Evolutionary conservation across 164 flowering plant species (phyloP), one percentile per base, ranked within the genome.

Genomic region (Santalum album): DNA sequence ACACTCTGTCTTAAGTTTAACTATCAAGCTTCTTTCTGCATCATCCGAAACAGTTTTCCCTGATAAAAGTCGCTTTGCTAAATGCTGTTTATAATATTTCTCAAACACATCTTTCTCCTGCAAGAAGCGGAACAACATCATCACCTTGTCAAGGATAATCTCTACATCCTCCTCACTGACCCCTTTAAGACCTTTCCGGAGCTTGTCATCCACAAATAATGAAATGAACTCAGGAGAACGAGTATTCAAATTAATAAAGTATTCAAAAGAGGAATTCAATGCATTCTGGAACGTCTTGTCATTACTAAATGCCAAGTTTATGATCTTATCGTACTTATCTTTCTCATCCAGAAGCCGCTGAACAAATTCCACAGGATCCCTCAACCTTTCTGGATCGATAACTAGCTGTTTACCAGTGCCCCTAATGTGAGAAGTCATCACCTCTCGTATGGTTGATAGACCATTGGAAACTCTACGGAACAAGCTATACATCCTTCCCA

Each of bases 271-370:
- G 34, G 96, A 86, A 68, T 82, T 91, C 59, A 91, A 62, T 57
- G 96, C 96, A 74, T 87, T 87, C 59, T 86, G 96, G 76, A 91
- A 91, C 12, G 90, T 78, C 75, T 84, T 84, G 70, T 86, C 96
- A 53, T 86, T 84, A 71, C 49, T 77, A 48, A 91, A 91, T 35
- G 96, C 79, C 56, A 35, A 57, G 62, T 40, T 72, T 38, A 87
- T 91, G 54, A 91, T 78, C 57, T 70, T 81, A 57, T 88, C 96
- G 55, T 87, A 75, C 60, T 90, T 90, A 57, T 87, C 98, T 53
- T 73, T 83, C 66, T 83, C 81, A 64, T 90, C 86, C 66, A 90
- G 59, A 6, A 90, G 83, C n/a, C 87, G 70, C 59, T 87, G 91
- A 10, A 90, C 96, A 74, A 82, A 90, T 17, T 88, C 96, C 43